These are phyloP conservation scores for Trypanosoma mega DNA, from an alignment of 208 protist species.

Conservation along the genomic window DNA sequence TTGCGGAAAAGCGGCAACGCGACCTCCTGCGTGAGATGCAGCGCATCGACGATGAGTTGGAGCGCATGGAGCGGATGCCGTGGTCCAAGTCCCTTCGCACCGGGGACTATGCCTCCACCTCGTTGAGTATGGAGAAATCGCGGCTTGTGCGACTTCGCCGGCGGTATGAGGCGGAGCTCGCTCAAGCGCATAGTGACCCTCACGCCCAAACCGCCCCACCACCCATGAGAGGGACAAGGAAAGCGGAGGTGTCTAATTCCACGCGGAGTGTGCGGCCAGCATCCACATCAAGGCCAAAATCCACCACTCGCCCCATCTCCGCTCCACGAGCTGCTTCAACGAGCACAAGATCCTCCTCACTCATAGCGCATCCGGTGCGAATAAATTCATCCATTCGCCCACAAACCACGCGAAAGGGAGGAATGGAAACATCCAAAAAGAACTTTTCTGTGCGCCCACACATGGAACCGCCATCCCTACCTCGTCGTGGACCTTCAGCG, in stretches of 20 bases:
- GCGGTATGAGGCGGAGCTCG: slow-evolving; percentile 15
- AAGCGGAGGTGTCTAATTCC: no score
- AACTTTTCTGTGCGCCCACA: not conserved
- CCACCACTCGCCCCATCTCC: no score
- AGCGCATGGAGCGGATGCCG: slow-evolving; percentile 9
- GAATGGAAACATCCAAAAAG: not conserved
- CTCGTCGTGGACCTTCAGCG: slow-evolving; percentile 16
- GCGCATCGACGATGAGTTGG: slow-evolving; percentile 21
- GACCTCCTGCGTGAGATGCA: slow-evolving; percentile 22
- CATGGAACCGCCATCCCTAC: not conserved
- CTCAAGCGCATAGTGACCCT: not conserved
- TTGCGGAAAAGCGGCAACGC: not conserved
- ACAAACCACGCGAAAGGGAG: not conserved
- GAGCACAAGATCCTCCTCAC: no score
- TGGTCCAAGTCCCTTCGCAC: slow-evolving; percentile 10
- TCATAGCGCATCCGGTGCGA: no score
- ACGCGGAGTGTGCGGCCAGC: no score
- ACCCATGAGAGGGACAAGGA: no score
- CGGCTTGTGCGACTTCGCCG: slow-evolving; percentile 11
- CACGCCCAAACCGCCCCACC: not conserved
- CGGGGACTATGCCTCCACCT: not conserved
- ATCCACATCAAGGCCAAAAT: no score
- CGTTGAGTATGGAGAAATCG: slow-evolving; percentile 6
- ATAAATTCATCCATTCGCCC: slow-evolving; percentile 1
- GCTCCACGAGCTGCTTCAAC: no score